Conservation (phyloP, 2,329 filamentous ascomycete species). For the Colletotrichum gloeosporioides region DNA sequence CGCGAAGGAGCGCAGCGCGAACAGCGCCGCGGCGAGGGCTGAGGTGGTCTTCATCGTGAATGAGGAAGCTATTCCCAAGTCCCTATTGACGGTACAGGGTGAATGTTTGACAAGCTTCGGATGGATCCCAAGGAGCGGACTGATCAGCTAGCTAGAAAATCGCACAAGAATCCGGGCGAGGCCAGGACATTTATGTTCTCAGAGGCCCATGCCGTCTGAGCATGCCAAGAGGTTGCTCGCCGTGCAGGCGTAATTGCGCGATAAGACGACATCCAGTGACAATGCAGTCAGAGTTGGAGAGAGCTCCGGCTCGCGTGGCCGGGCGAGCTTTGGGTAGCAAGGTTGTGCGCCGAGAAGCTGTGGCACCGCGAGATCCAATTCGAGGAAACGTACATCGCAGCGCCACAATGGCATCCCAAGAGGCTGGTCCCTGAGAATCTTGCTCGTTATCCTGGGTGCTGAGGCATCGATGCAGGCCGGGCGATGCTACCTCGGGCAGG, state of each 20-base stretch:
- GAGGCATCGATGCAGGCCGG: slow-evolving; percentile 11
- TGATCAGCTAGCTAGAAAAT: not conserved
- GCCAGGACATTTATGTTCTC: not conserved
- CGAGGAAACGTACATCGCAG: not conserved
- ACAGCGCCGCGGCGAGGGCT: slow-evolving; percentile 16
- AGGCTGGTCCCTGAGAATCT: not conserved
- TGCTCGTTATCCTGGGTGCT: not conserved
- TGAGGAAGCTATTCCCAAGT: not conserved
- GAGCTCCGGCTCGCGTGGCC: not conserved
- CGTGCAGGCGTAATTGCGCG: slow-evolving; percentile 1
- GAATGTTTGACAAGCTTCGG: not conserved
- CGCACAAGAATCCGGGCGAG: not conserved
- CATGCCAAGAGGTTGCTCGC: not conserved
- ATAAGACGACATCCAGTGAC: slow-evolving; percentile 11
- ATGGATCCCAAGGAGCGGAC: slow-evolving; percentile 10
- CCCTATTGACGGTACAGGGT: not conserved
- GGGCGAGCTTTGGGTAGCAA: not conserved
- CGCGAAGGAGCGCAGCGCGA: slow-evolving; percentile 16
- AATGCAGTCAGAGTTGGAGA: not conserved
- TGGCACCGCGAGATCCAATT: not conserved
- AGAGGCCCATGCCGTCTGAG: not conserved
- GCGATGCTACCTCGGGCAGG: slow-evolving; percentile 20
- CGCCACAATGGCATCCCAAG: not conserved
- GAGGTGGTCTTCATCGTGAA: slow-evolving; percentile 21
- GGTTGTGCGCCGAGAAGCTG: not conserved